Evolutionary conservation across 495 filamentous ascomycete genomes (phyloP).

Genomic region (Daldinia concentrica): DNA sequence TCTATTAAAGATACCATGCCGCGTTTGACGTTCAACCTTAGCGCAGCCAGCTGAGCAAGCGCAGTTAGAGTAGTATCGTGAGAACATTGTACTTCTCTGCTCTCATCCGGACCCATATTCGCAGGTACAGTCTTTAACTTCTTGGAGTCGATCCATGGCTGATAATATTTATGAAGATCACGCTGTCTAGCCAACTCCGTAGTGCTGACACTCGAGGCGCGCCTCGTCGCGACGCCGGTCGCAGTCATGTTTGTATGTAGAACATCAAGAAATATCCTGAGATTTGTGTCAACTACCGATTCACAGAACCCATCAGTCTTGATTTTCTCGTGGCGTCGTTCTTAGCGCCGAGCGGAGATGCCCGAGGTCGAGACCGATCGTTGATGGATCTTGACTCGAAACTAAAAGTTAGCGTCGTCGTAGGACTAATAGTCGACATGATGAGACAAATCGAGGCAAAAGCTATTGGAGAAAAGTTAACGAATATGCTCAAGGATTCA

Average conservation of each 20-base stretch:
- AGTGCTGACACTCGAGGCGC: constrained; percentile 33
- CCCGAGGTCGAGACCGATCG: constrained; percentile 24
- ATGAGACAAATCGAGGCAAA: background rate
- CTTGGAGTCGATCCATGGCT: constrained; percentile 43
- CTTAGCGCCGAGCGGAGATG: constrained; percentile 22
- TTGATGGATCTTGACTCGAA: constrained; percentile 3
- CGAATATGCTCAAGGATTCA: background rate
- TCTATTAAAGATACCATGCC: constrained; percentile 70
- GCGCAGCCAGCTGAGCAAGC: constrained; percentile 68
- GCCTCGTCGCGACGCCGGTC: constrained; percentile 20
- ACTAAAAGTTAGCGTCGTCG: constrained; percentile 6
- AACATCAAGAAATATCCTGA: background rate
- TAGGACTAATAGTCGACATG: background rate
- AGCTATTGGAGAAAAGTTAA: background rate
- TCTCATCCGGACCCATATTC: constrained; percentile 17
- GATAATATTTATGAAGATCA: constrained; percentile 42
- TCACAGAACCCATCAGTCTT: background rate
- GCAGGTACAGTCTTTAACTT: constrained; percentile 31
- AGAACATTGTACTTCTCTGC: constrained; percentile 37
- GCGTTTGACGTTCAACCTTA: constrained; percentile 62
- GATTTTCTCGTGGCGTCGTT: constrained; percentile 15
- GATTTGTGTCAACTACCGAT: background rate
- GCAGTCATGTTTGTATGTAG: constrained; percentile 11
- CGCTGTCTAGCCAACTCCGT: constrained; percentile 36
- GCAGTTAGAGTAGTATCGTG: constrained; percentile 69